These are phyloP conservation scores for Solanum sejunctum DNA, from an alignment of 257 asterid genomes.

Conservation along the genomic window DNA sequence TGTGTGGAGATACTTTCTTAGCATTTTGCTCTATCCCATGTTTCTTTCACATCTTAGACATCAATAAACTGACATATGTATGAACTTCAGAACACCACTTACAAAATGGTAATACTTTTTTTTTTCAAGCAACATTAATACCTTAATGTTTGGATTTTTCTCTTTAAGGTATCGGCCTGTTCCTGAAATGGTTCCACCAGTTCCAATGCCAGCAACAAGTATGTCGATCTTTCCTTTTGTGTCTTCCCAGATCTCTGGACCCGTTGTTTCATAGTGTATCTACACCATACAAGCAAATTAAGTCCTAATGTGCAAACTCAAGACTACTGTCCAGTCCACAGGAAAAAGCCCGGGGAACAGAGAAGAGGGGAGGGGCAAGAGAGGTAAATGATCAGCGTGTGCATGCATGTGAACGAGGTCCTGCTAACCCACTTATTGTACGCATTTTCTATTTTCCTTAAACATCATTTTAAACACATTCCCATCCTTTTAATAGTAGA, in stretches of 20 bases:
- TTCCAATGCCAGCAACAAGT: conserved; percentile 95
- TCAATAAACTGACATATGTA: neutral
- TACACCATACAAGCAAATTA: conserved; percentile 9
- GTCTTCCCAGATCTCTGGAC: conserved; percentile 99
- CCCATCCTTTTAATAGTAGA: neutral
- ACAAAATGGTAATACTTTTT: neutral
- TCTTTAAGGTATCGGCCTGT: conserved; percentile 81
- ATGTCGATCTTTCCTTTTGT: conserved; percentile 91
- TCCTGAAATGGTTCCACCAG: conserved; percentile 95
- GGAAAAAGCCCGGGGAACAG: neutral
- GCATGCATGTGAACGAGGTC: neutral
- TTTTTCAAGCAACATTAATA: conserved; percentile 4
- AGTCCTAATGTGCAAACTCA: neutral
- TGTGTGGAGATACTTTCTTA: neutral
- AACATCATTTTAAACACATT: neutral
- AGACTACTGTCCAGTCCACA: neutral
- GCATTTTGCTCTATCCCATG: neutral
- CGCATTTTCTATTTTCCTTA: neutral
- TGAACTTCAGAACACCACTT: neutral
- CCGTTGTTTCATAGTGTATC: conserved; percentile 96
- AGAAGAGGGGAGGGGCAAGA: no score
- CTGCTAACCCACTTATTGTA: neutral
- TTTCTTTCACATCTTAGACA: neutral
- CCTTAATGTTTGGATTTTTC: conserved; percentile 68
- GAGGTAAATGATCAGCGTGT: neutral